phyloP scores from a whole-genome alignment of 352 stramenopile species.

The Globisporangium emineosum region DNA sequence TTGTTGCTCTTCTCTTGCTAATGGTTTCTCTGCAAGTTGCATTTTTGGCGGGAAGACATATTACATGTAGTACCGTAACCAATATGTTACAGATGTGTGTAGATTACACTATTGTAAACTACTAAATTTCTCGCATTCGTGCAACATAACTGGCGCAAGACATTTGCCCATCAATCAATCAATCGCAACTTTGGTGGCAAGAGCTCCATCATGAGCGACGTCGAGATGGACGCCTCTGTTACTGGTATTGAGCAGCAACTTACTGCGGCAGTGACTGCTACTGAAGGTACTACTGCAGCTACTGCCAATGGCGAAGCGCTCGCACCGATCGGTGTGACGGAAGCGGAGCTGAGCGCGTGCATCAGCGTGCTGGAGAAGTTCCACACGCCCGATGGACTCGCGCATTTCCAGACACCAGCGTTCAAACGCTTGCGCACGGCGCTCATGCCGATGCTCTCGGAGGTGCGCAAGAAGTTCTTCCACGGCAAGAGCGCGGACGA shows the following conservation, averaged over 20 bases:
- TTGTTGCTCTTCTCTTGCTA: slow-evolving; percentile 4
- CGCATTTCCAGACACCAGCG: slow-evolving; percentile 43
- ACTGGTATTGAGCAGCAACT: background rate
- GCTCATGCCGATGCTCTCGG: slow-evolving; percentile 52
- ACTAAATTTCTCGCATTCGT: too few relatives aligned
- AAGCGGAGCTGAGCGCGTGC: slow-evolving; percentile 54
- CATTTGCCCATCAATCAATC: slow-evolving; percentile 3
- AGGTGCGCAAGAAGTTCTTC: slow-evolving; percentile 64
- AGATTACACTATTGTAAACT: too few relatives aligned
- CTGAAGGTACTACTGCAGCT: background rate
- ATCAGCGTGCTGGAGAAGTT: slow-evolving; percentile 55
- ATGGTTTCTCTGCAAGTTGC: background rate
- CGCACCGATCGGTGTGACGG: slow-evolving; percentile 28
- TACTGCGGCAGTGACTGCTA: background rate
- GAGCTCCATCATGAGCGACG: slow-evolving; percentile 9
- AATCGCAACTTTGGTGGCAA: background rate
- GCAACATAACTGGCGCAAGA: background rate
- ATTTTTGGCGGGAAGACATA: slow-evolving; percentile 15
- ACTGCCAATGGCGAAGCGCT: background rate
- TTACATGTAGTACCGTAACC: background rate
- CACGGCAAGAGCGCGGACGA: slow-evolving; percentile 44
- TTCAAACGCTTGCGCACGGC: slow-evolving; percentile 68
- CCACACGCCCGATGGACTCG: slow-evolving; percentile 39
- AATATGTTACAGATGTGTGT: background rate
- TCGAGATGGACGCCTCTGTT: slow-evolving; percentile 5